Conservation (phyloP, 352 stramenopile species). For the Globisporangium nagaii region DNA sequence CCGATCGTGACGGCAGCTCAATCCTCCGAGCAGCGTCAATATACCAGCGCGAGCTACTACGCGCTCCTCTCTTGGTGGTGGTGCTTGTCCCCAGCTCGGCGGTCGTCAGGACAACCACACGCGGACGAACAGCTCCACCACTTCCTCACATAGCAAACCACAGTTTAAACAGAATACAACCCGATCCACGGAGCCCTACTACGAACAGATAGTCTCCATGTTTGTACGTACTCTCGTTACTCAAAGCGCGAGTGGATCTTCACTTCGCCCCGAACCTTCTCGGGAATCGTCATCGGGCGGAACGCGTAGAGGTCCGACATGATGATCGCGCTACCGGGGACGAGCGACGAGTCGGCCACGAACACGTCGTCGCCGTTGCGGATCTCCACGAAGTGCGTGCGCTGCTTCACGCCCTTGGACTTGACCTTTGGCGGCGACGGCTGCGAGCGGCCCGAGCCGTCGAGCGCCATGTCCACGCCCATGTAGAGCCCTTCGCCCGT, state of each 20-base stretch:
- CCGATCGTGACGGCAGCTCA: too few relatives aligned
- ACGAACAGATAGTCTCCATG: not conserved
- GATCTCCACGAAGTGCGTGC: conserved; percentile 73
- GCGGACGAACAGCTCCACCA: too few relatives aligned
- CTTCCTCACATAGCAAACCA: too few relatives aligned
- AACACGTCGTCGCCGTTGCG: conserved; percentile 64
- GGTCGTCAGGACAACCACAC: too few relatives aligned
- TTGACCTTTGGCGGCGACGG: conserved; percentile 55
- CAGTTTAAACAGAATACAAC: too few relatives aligned
- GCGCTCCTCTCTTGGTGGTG: too few relatives aligned
- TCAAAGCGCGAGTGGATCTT: conserved; percentile 72
- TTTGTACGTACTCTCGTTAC: conserved; percentile 13
- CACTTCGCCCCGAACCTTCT: conserved; percentile 35
- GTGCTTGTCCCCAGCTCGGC: too few relatives aligned
- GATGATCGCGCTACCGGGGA: conserved; percentile 46
- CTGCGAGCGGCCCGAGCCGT: conserved; percentile 36
- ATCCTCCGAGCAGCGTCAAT: too few relatives aligned
- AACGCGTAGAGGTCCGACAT: conserved; percentile 79
- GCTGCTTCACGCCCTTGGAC: conserved; percentile 82
- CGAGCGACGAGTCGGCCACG: conserved; percentile 68
- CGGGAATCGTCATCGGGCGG: conserved; percentile 33
- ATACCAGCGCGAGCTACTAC: too few relatives aligned
- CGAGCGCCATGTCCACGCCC: conserved; percentile 69
- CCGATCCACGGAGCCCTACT: too few relatives aligned
- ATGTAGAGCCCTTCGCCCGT: conserved; percentile 84